phyloP scores from a whole-genome alignment of 2,329 filamentous ascomycete species.

The Didymella sp. region DNA sequence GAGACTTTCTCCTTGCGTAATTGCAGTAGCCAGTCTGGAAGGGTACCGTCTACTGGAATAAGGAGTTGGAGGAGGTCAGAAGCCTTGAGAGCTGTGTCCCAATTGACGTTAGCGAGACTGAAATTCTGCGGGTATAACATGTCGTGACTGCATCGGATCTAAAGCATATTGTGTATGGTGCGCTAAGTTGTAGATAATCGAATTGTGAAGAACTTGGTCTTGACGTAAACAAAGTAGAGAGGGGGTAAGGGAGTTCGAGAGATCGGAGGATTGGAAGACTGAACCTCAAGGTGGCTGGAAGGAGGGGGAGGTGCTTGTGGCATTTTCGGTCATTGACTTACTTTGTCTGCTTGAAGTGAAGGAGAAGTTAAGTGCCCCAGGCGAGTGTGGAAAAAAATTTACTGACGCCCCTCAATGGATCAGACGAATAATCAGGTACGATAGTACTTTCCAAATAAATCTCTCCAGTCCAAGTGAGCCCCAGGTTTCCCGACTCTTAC shows the following conservation, averaged over 20 bases:
- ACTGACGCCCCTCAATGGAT: slow-evolving; percentile 1
- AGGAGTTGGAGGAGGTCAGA: slow-evolving; percentile 8
- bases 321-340: slow-evolving; percentile 17
- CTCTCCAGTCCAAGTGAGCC: background rate
- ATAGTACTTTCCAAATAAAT: too few species aligned
- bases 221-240: background rate
- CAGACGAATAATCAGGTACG: too few species aligned
- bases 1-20: slow-evolving; percentile 8
- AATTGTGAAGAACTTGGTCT: background rate
- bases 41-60: slow-evolving; percentile 5
- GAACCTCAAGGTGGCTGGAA: background rate
- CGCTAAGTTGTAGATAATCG: background rate
- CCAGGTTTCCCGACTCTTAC: background rate
- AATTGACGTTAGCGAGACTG: slow-evolving; percentile 12
- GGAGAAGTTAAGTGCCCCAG: slow-evolving; percentile 1
- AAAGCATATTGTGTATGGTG: too few species aligned
- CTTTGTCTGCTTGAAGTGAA: slow-evolving; percentile 22
- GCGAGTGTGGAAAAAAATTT: slow-evolving; percentile 8
- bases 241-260: background rate
- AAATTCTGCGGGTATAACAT: background rate
- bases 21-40: slow-evolving; percentile 19
- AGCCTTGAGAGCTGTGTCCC: slow-evolving; percentile 16
- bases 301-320: background rate
- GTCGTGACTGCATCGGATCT: background rate
- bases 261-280: background rate